Base-by-base conservation (phyloP, 1,284 basidiomycete genomes). In the Ganoderma meredithae region DNA sequence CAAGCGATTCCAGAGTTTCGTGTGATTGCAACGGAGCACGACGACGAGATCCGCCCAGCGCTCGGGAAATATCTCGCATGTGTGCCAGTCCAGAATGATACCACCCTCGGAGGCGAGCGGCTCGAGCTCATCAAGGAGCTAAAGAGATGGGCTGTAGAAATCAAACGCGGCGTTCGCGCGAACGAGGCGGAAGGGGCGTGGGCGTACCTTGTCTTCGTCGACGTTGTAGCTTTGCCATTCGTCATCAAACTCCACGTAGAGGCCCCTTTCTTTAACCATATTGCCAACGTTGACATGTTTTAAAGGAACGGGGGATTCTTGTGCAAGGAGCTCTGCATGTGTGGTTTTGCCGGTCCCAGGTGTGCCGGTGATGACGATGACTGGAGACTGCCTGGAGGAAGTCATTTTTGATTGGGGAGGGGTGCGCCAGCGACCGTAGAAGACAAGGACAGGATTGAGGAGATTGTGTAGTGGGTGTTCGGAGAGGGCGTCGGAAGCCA, bases 41-140 rank as follows among this genome's bases (percentile, higher is more conserved):
- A 99, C 91, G 33, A 98, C 96, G n/a, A 99, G 86, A 82, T 99
- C 98, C 22, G 94, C 86, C 97, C 97, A 99, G 70, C 97, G 87
- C 80, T 99, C 96, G 0, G 98, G 98, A 76, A 97, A 99, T 44
- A 92, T 82, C 69, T 97, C 95, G 77, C 96, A 98, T 40, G 95
- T 96, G 79, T 99, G 98, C 94, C 98, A 99, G 80, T 99, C 98
- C 36, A 99, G 88, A 65, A 99, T 91, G 74, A 98, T 84, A 13
- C 96, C 96, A 63, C 94, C 92, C 49, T 81, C 80, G 0, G 84
- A 81, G 1, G 87, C 86, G 62, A 90, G 75, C 0, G 91, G 89
- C 80, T 98, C 96, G 43, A 98, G 84, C 78, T 95, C 92, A 78
- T 98, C 97, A 47, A 98, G 81, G 40, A 98, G 82, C 93, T 96